Evolutionary conservation across 2,329 filamentous ascomycete species (phyloP).

Genomic region (Thelonectria blattea): DNA sequence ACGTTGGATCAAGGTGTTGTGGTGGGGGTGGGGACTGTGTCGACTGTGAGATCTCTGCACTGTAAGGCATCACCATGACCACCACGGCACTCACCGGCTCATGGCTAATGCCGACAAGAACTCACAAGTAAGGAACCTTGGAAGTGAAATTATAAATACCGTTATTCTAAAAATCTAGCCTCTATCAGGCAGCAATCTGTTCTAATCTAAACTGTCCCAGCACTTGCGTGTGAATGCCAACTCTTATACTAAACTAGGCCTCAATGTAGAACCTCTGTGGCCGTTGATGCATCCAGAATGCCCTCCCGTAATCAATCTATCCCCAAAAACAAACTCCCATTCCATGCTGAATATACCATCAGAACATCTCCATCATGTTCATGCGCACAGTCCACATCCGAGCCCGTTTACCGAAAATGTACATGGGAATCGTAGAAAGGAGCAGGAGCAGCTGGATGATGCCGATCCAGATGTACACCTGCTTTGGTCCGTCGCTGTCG

Average conservation of each 20-base stretch:
- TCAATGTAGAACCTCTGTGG: background rate
- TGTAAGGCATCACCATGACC: background rate
- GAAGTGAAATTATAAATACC: background rate
- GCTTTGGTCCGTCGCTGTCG: constrained; percentile 73
- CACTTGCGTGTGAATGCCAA: background rate
- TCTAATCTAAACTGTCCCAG: background rate
- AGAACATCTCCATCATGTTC: constrained; percentile 83
- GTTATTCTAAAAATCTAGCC: background rate
- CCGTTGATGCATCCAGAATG: constrained; percentile 2
- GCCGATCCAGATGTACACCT: constrained; percentile 82
- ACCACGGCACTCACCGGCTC: background rate
- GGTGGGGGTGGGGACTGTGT: constrained; percentile 29
- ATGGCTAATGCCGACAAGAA: background rate
- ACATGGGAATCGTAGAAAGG: constrained; percentile 84
- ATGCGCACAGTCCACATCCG: constrained; percentile 93
- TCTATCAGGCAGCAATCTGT: background rate
- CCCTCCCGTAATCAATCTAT: background rate
- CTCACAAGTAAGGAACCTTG: no score
- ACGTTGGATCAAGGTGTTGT: constrained; percentile 16
- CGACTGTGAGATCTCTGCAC: background rate
- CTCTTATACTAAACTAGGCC: background rate
- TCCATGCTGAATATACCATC: constrained; percentile 16
- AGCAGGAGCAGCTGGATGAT: constrained; percentile 82
- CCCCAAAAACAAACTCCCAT: constrained; percentile 3
- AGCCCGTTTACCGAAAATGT: constrained; percentile 87